Evolutionary conservation across 2,329 filamentous ascomycete species (phyloP).

Genomic region (Fusarium sp.): DNA sequence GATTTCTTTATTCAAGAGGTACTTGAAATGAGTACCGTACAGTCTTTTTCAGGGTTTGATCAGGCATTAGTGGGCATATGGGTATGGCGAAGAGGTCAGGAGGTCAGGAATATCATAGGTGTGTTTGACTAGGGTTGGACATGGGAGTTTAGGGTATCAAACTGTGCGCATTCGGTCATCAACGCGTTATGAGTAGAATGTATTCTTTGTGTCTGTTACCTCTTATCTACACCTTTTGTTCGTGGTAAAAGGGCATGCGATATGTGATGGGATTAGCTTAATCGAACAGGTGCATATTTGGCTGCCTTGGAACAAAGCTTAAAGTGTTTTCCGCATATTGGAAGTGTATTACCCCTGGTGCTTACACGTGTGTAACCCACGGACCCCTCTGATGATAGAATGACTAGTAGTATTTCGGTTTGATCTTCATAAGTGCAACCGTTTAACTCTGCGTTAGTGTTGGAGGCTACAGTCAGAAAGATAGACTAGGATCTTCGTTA

Average conservation of each 20-base stretch:
- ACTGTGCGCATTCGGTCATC: slow-evolving; percentile 1
- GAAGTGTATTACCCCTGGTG: slow-evolving; percentile 28
- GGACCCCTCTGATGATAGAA: not conserved
- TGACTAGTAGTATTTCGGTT: not conserved
- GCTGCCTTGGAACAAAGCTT: not conserved
- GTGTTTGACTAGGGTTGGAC: not conserved
- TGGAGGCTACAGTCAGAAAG: not conserved
- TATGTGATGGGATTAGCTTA: not conserved
- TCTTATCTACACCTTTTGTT: not conserved
- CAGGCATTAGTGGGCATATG: slow-evolving; percentile 3
- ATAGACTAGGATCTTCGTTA: not conserved
- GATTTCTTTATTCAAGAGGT: not conserved
- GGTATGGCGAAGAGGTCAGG: slow-evolving; percentile 9
- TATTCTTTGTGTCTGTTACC: not conserved
- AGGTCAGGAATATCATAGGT: not conserved
- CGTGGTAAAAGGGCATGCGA: slow-evolving; percentile 2
- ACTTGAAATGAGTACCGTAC: not conserved
- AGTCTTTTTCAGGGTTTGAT: slow-evolving; percentile 2
- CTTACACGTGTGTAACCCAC: slow-evolving; percentile 22
- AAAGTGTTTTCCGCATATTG: not conserved
- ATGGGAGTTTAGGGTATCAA: slow-evolving; percentile 17
- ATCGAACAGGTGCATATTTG: not conserved
- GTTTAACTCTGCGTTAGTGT: not conserved
- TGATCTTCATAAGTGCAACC: not conserved
- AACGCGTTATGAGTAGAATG: not conserved